Conservation (phyloP, 1,139 yeast species). For the Keqinozyma sinolaborantium region DNA sequence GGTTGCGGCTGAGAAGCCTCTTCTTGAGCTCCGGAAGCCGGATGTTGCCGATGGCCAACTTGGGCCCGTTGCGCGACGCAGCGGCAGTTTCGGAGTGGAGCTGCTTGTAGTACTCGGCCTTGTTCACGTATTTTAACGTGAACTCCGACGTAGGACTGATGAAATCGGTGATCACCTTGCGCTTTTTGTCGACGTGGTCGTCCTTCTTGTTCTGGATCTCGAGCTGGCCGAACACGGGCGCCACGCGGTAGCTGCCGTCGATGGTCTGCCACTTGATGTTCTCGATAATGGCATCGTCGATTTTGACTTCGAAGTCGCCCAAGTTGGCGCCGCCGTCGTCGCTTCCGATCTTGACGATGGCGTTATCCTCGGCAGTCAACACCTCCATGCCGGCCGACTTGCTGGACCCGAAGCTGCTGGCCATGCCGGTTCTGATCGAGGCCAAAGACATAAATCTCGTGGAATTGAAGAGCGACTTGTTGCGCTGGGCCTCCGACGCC, state of each 20-base stretch:
- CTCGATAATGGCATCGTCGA: constrained; percentile 65
- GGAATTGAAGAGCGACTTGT: constrained; percentile 19
- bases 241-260: constrained; percentile 76
- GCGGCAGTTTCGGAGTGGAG: constrained; percentile 4
- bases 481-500: constrained; percentile 19
- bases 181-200: constrained; percentile 10
- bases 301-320: constrained; percentile 66
- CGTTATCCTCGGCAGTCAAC: constrained; percentile 34
- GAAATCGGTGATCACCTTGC: constrained; percentile 22
- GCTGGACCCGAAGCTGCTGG: constrained; percentile 17
- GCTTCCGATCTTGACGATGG: constrained; percentile 51
- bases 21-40: constrained; percentile 77
- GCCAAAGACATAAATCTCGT: constrained; percentile 32
- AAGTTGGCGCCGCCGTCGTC: constrained; percentile 33
- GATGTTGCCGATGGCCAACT: constrained; percentile 84
- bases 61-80: constrained; percentile 22
- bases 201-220: constrained; percentile 35
- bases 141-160: constrained; percentile 36
- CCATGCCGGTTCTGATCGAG: constrained; percentile 26
- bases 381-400: constrained; percentile 21
- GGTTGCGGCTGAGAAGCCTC: constrained; percentile 53
- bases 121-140: constrained; percentile 22
- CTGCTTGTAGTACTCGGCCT: constrained; percentile 12
- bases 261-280: constrained; percentile 79
- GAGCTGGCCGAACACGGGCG: constrained; percentile 76